Evolutionary conservation across 179 eudicot species (phyloP).

Genomic region (Carnegiea gigantea): DNA sequence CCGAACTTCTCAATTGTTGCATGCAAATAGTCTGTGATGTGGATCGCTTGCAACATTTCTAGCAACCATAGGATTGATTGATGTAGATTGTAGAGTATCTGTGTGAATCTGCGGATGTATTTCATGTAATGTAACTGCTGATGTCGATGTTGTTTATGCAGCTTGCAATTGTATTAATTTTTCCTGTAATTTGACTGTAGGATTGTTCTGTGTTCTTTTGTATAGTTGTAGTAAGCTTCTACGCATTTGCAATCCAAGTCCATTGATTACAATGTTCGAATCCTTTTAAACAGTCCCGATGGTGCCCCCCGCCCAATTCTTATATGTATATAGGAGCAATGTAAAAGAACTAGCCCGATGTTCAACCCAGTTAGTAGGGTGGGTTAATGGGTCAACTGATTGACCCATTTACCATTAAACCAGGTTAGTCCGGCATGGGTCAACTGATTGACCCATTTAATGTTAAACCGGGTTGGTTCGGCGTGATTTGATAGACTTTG

Average conservation of each 20-base stretch:
- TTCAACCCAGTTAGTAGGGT: no score
- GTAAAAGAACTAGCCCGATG: no score
- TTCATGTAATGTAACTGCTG: not conserved
- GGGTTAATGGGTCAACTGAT: no score
- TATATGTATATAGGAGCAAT: no score
- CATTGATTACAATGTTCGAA: not conserved
- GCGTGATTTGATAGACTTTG: no score
- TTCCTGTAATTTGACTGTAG: not conserved
- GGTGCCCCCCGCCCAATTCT: no score
- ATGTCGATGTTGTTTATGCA: not conserved
- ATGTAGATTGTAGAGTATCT: not conserved
- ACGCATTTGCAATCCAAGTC: no score
- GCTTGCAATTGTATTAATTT: not conserved
- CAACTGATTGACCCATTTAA: no score
- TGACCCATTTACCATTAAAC: no score
- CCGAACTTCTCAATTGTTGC: not conserved
- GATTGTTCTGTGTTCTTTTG: not conserved
- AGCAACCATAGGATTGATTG: not conserved
- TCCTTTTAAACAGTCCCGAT: not conserved
- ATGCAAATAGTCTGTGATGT: no score
- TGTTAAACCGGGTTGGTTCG: no score
- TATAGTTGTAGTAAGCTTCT: not conserved
- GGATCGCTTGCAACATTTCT: not conserved
- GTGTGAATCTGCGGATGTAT: not conserved
- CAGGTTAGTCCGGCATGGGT: no score